Evolutionary conservation across 169 alveolate species (phyloP), one percentile per base, ranked within the genome.

Genomic region (Eimeria zaria): DNA sequence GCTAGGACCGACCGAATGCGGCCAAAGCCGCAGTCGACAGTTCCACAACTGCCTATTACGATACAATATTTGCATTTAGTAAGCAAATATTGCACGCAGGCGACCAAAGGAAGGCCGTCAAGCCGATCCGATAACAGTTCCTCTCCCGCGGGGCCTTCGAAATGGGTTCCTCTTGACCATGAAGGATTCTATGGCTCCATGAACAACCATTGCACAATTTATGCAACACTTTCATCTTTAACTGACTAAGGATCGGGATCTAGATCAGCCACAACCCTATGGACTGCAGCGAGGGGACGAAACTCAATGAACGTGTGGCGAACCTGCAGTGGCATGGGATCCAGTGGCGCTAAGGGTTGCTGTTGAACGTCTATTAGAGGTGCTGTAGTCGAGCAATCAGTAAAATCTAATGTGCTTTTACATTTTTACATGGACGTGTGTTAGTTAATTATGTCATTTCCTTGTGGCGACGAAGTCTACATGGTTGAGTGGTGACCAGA

Each of bases 81-180:
- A 67, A 30, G 78, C 78, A 67, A 67, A 67, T 67, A 30, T 67
- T 67, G 78, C 78, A 33, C 48, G 78, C 78, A 30, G 20, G 27
- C 78, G 4, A 12, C 78, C 48, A 67, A n/a, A 67, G 78, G 78
- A 30, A 67, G 78, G 78, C 12, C 78, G 78, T 67, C 78, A 67
- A 67, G 41, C 48, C 41, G 48, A 67, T 67, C 48, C 78, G 78
- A 67, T 9, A 67, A 12, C 78, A 67, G 78, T 67, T 67, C 78
- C 78, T 67, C 78, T 67, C 78, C 78, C 78, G 78, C 78, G 78
- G 78, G 78, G 78, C 48, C 78, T 67, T 30, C 48, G 78, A 67
- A 30, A 33, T 67, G 46, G 78, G 78, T 30, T 67, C 78, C 78
- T 67, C 78, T 67, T 67, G 78, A 67, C 78, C 78, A 67, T 22